Evolutionary conservation across 306 rosid species (phyloP).

Genomic region (Quercus dentata): DNA sequence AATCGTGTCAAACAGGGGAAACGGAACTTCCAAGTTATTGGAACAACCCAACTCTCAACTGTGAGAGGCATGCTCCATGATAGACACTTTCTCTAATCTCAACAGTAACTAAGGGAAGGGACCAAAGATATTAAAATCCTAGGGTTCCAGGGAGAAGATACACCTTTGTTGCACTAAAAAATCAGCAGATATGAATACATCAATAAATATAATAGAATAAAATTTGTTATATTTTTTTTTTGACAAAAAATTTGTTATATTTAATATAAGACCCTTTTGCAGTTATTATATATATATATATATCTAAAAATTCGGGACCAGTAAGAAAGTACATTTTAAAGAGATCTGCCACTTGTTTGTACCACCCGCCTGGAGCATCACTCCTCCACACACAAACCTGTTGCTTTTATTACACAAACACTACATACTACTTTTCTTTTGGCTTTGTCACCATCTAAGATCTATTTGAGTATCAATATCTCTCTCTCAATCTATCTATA

Average conservation of each 20-base stretch:
- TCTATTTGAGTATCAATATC: too few relatives aligned
- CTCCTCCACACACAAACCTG: background rate
- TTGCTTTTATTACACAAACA: conserved; percentile 7
- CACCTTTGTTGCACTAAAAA: background rate
- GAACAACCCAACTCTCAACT: too few relatives aligned
- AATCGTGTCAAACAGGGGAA: too few relatives aligned
- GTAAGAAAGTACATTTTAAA: background rate
- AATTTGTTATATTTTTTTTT: too few relatives aligned
- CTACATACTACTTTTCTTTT: background rate
- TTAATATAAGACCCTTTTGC: too few relatives aligned
- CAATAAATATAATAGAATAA: background rate
- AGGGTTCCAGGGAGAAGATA: background rate
- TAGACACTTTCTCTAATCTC: background rate
- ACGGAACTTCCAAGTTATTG: too few relatives aligned
- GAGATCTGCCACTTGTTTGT: conserved; percentile 12
- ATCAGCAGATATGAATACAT: background rate
- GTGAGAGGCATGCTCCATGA: too few relatives aligned
- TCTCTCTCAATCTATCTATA: too few relatives aligned
- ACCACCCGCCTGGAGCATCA: background rate
- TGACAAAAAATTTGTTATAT: too few relatives aligned
- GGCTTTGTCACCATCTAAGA: conserved; percentile 14
- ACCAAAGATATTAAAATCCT: background rate
- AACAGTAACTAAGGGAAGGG: background rate
- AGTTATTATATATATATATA: too few relatives aligned
- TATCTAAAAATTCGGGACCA: background rate